Evolutionary conservation across 768 basidiomycete genomes (phyloP).

Genomic region (Lentinula aciculospora): DNA sequence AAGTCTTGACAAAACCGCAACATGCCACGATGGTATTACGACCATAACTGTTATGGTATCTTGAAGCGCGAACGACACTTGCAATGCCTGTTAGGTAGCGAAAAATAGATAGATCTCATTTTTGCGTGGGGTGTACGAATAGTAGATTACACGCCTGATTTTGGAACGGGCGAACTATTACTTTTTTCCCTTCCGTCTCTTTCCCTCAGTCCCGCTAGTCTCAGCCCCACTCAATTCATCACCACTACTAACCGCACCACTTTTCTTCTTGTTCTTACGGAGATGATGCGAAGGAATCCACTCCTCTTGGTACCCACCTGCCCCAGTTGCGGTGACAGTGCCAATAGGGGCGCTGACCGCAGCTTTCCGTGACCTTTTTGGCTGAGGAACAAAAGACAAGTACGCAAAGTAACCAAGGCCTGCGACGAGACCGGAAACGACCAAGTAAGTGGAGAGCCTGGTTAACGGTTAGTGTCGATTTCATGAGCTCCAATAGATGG

Average conservation of each 20-base stretch:
- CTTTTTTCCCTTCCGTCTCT: constrained; percentile 43
- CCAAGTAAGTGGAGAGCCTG: constrained; percentile 65
- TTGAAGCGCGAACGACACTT: too few relatives aligned
- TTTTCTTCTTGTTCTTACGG: constrained; percentile 55
- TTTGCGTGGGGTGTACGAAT: neutral
- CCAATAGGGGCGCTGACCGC: constrained; percentile 50
- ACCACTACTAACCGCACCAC: constrained; percentile 43
- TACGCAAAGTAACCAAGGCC: constrained; percentile 63
- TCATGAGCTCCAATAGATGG: constrained; percentile 1
- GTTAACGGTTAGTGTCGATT: neutral
- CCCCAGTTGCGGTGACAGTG: constrained; percentile 58
- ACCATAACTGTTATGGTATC: too few relatives aligned
- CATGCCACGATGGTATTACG: too few relatives aligned
- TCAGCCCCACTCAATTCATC: constrained; percentile 67
- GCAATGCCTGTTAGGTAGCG: neutral
- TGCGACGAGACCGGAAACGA: constrained; percentile 58
- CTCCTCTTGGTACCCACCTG: constrained; percentile 77
- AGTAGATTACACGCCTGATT: neutral
- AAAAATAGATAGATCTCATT: neutral
- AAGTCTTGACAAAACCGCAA: too few relatives aligned
- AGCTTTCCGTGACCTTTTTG: constrained; percentile 52
- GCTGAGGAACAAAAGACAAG: constrained; percentile 55
- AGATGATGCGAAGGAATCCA: constrained; percentile 92
- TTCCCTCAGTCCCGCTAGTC: constrained; percentile 53
- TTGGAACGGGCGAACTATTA: too few relatives aligned